These are phyloP conservation scores for Candida berthetii DNA, from an alignment of 805 yeast species.

Conservation along the genomic window DNA sequence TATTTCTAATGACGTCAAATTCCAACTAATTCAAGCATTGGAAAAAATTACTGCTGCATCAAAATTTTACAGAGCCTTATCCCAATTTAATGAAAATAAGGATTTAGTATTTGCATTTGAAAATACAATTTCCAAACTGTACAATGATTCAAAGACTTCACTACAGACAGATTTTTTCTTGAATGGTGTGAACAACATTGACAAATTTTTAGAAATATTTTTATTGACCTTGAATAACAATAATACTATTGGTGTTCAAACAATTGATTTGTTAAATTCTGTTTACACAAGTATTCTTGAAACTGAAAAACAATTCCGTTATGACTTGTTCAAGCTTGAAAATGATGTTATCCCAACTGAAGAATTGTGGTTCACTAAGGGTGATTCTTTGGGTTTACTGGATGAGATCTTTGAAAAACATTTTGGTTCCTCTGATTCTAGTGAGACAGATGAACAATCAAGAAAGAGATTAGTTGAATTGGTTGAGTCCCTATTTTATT, in stretches of 20 bases:
- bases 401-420: slow-evolving; percentile 34
- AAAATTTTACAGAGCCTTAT: slow-evolving; percentile 28
- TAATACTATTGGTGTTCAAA: slow-evolving; percentile 9
- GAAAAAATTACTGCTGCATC: slow-evolving; percentile 44
- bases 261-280: slow-evolving; percentile 10
- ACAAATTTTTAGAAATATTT: slow-evolving; percentile 17
- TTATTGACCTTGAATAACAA: slow-evolving; percentile 11
- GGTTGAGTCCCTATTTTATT: slow-evolving; percentile 35
- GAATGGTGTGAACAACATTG: slow-evolving; percentile 18
- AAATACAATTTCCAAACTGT: slow-evolving; percentile 4
- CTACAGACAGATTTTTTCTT: slow-evolving; percentile 19
- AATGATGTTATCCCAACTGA: slow-evolving; percentile 20
- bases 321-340: slow-evolving; percentile 25
- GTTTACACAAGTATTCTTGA: slow-evolving; percentile 26
- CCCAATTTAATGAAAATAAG: background rate
- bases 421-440: slow-evolving; percentile 7
- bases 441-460: slow-evolving; percentile 6
- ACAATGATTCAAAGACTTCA: slow-evolving; percentile 7
- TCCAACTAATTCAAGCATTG: slow-evolving; percentile 29
- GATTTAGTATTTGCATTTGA: background rate
- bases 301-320: slow-evolving; percentile 32
- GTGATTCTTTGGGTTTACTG: slow-evolving; percentile 29
- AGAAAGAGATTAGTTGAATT: slow-evolving; percentile 25
- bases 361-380: slow-evolving; percentile 43
- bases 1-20: slow-evolving; percentile 30